These are phyloP conservation scores for Crataegus laevigata DNA, from an alignment of 306 rosid species.

Conservation along the genomic window DNA sequence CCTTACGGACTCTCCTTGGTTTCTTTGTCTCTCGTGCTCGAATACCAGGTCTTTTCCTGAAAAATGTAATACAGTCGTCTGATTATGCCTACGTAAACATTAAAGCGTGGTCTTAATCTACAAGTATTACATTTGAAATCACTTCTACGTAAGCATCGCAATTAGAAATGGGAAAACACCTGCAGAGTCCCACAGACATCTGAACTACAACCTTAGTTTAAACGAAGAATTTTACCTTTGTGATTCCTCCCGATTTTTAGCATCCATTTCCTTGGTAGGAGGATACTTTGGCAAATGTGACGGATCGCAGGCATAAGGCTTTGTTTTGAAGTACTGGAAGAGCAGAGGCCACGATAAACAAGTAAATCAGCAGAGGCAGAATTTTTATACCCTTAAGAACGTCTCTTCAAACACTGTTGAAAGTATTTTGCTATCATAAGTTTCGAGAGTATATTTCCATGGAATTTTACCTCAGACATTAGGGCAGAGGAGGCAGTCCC, in stretches of 20 bases:
- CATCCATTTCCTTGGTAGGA: constrained; percentile 96
- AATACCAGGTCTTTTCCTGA: constrained; percentile 54
- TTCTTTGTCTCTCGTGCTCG: constrained; percentile 50
- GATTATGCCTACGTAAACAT: not conserved
- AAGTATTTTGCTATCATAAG: not conserved
- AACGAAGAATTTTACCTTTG: constrained; percentile 34
- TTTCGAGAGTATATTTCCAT: not conserved
- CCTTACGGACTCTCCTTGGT: constrained; percentile 42
- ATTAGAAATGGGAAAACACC: not conserved
- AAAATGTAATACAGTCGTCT: not conserved
- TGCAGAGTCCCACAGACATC: not conserved
- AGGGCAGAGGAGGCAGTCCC: constrained; percentile 91
- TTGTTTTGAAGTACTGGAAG: constrained; percentile 70
- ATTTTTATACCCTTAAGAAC: not conserved
- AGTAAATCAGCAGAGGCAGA: constrained; percentile 7
- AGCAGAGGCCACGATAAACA: not conserved
- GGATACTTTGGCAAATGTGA: constrained; percentile 78
- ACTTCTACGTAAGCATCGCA: not conserved
- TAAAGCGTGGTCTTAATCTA: not conserved
- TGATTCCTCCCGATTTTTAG: constrained; percentile 55
- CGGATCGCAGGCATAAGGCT: constrained; percentile 79
- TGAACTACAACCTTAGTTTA: not conserved
- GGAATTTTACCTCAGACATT: constrained; percentile 61
- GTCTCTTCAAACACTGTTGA: not conserved
- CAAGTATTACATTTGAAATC: not conserved